Evolutionary conservation across 2,329 filamentous ascomycete species (phyloP).

Genomic region (Colletotrichum melonis): DNA sequence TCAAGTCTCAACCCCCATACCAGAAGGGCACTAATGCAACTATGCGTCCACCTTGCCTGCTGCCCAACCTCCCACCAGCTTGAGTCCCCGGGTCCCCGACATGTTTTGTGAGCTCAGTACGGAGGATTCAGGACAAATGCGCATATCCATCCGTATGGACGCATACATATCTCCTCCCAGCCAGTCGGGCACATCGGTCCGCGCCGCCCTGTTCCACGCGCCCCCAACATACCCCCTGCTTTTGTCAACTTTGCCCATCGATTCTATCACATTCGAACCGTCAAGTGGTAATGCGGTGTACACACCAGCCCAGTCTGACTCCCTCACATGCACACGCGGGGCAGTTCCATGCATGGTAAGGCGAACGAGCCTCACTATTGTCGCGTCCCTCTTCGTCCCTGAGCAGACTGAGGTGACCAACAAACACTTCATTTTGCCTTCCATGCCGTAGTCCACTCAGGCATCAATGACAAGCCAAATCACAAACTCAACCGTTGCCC

Average conservation of each 20-base stretch:
- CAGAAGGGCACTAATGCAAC: neutral
- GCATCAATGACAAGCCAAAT: neutral
- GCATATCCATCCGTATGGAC: too few relatives aligned
- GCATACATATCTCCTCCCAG: neutral
- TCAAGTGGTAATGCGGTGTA: too few relatives aligned
- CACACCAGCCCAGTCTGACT: too few relatives aligned
- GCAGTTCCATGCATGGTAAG: neutral
- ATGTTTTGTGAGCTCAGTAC: neutral
- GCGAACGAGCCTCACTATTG: neutral
- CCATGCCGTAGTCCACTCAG: neutral
- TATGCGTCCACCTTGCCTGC: neutral
- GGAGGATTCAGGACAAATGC: too few relatives aligned
- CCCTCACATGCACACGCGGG: neutral
- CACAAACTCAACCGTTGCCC: neutral
- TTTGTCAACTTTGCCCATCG: neutral
- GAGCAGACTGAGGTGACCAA: neutral
- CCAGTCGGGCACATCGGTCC: neutral
- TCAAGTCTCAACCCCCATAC: neutral
- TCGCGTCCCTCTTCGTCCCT: neutral
- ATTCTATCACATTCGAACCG: neutral
- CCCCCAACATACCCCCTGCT: neutral
- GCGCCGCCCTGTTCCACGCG: neutral
- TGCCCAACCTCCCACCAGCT: conserved; percentile 1
- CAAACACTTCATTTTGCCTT: neutral
- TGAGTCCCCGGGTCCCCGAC: neutral